Evolutionary conservation across 176 grass and related monocot genomes (phyloP).

Genomic region (Musa itinerans): DNA sequence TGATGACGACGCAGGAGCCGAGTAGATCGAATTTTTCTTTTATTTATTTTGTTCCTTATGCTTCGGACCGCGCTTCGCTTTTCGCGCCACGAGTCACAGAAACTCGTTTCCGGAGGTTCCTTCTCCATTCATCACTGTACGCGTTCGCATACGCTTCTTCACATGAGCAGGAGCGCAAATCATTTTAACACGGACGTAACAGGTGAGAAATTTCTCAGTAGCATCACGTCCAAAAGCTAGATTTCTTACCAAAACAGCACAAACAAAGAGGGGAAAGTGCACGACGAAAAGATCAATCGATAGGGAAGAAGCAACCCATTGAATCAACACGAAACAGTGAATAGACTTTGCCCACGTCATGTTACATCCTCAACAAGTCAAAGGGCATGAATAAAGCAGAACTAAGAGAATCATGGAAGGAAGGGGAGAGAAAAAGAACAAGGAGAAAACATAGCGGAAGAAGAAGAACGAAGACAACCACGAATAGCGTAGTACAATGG

Average conservation of each 20-base stretch:
- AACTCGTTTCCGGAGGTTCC: too few species aligned
- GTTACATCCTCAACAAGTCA: not conserved
- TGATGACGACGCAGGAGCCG: not conserved
- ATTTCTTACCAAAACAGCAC: not conserved
- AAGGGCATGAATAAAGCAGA: not conserved
- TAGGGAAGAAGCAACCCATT: not conserved
- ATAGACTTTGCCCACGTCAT: not conserved
- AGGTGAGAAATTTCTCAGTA: not conserved
- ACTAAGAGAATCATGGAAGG: not conserved
- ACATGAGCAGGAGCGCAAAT: not conserved
- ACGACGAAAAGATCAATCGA: not conserved
- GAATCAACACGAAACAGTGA: not conserved
- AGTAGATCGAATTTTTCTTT: not conserved
- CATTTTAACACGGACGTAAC: not conserved
- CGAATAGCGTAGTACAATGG: not conserved
- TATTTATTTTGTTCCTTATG: too few species aligned
- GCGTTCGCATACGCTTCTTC: too few species aligned
- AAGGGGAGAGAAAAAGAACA: not conserved
- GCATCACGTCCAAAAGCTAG: not conserved
- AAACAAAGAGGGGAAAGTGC: not conserved
- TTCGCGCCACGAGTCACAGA: too few species aligned
- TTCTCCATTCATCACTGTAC: too few species aligned
- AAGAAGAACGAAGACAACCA: not conserved
- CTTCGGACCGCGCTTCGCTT: not conserved
- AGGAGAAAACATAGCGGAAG: not conserved